Conservation (phyloP, 495 filamentous ascomycete genomes). For the Pseudomonodictys pantanalensis region DNA sequence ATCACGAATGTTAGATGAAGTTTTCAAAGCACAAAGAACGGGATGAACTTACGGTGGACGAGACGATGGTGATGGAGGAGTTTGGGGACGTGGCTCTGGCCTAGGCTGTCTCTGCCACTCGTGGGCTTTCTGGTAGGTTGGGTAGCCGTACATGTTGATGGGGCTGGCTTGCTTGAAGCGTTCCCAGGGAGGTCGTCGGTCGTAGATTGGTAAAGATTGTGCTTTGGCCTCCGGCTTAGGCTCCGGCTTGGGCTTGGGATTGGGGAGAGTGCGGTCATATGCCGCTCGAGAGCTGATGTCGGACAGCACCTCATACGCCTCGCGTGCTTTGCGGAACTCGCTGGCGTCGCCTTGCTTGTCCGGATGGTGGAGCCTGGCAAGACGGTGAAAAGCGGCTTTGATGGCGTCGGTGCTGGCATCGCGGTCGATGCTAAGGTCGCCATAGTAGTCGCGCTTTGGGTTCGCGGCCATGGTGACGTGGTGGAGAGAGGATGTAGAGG, state of each 20-base stretch:
- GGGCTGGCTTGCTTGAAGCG: neutral
- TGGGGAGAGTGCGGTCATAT: neutral
- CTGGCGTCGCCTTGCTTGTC: neutral
- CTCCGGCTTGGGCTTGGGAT: neutral
- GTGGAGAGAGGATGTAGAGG: too few relatives aligned
- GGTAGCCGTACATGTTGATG: too few relatives aligned
- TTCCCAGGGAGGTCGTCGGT: neutral
- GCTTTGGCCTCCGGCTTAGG: neutral
- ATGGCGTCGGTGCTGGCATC: neutral
- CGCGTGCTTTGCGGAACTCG: neutral
- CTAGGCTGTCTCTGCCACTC: neutral
- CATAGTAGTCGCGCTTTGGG: neutral
- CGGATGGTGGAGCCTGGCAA: neutral
- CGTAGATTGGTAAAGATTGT: neutral
- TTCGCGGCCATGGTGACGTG: neutral
- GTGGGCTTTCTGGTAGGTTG: neutral
- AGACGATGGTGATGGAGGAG: neutral
- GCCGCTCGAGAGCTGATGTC: neutral
- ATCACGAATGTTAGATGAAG: neutral
- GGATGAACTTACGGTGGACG: neutral
- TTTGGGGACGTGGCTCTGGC: neutral
- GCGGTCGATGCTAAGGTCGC: neutral
- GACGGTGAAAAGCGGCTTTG: neutral
- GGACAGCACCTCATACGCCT: neutral
- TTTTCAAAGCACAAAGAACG: neutral